Evolutionary conservation across 1,284 basidiomycete genomes (phyloP), one percentile per base, ranked within the genome.

Genomic region (Moesziomyces sp.): DNA sequence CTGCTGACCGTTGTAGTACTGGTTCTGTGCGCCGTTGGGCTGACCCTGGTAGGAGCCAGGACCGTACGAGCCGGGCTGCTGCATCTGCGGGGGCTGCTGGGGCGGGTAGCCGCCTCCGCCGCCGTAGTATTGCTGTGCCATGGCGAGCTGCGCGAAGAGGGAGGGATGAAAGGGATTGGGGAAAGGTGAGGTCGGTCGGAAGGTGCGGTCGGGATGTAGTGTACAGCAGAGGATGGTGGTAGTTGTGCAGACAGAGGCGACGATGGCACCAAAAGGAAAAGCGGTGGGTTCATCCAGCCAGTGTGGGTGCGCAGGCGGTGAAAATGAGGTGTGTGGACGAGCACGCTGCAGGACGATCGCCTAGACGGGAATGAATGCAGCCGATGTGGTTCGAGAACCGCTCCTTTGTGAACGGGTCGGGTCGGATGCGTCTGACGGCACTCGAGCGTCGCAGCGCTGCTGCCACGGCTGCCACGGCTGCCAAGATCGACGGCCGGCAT

Each of bases 1-100:
- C 5, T 62, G 63, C 44, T 72, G 69, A 11, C 60, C 74, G 19
- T 72, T 72, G 45, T 77, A 68, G 60, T 75, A 79, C 52, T 66
- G 57, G 19, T 78, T 56, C 50, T 80, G 77, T 3, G 71, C 65
- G 16, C 77, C 77, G 35, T 74, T 58, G n/a, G 71, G 61, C 26
- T 74, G 71, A 28, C 74, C 76, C 23, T 75, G 59, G 53, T 72
- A 72, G 46, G 56, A 18, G 44, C 61, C 66, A 13, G 59, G 66
- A 48, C 50, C 61, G 58, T 68, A 67, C 3, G 61, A 57, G 38
- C 46, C 48, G 18, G 74, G 65, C 23, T 58, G 68, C 38, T 71
- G 58, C 73, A 72, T 71, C 38, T 67, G 63, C 14, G 68, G 69
- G 19, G 58, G 52, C 21, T 24, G 52, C 26, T 58, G 57, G 9